Percentiles rank a stretch among this genome's conserved stretches.
phyloP scores from a whole-genome alignment of 2,329 filamentous ascomycete genomes.

The Scopulariopsis brevicaulis region DNA sequence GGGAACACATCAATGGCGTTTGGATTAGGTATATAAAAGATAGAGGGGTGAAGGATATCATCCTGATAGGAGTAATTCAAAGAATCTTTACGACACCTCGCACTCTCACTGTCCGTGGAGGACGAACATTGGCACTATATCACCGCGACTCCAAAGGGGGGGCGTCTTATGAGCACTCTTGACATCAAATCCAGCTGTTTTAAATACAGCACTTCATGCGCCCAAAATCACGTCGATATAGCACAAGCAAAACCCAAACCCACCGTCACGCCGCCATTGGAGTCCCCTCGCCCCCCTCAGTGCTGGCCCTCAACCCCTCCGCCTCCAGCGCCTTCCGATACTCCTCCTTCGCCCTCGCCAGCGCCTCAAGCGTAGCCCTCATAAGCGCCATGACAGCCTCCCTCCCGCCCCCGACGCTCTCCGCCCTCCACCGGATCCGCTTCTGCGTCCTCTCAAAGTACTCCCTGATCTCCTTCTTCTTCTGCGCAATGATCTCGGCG shows the following conservation, averaged over 20 bases:
- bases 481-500: constrained; percentile 50
- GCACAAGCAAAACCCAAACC: neutral
- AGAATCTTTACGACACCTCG: neutral
- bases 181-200: too few relatives aligned
- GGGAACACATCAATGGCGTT: neutral
- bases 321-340: constrained; percentile 64
- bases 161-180: too few relatives aligned
- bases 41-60: neutral
- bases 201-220: too few relatives aligned
- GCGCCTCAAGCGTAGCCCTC: constrained; percentile 58
- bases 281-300: constrained; percentile 18
- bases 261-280: neutral
- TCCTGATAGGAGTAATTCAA: neutral
- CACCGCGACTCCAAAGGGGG: too few relatives aligned
- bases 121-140: neutral
- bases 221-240: too few relatives aligned
- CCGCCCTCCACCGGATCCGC: constrained; percentile 58
- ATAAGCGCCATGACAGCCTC: constrained; percentile 68
- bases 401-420: constrained; percentile 61
- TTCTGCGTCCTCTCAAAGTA: constrained; percentile 63
- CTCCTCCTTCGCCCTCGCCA: constrained; percentile 58
- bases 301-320: constrained; percentile 37
- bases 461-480: constrained; percentile 60
- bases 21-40: neutral
- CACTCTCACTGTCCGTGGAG: neutral